Evolutionary conservation across 495 filamentous ascomycete genomes (phyloP).

Genomic region (Neurospora tetrasperma): DNA sequence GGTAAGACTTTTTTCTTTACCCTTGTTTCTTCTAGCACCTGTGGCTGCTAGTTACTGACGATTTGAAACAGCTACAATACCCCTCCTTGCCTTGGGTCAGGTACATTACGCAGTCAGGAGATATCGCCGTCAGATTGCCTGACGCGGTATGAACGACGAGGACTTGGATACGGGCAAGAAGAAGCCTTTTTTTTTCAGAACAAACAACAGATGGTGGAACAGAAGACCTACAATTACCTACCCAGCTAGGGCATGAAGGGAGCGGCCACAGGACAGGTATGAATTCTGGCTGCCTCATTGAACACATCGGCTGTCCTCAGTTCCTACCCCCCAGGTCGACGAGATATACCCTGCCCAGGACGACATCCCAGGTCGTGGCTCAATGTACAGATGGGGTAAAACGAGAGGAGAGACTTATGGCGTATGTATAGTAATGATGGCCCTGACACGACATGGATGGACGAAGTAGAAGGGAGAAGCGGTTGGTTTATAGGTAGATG

Average conservation of each 20-base stretch:
- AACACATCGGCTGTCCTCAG: too few species aligned
- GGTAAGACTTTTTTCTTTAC: slow-evolving; percentile 44
- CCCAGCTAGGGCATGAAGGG: too few species aligned
- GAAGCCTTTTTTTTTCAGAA: too few species aligned
- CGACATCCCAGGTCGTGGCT: not conserved
- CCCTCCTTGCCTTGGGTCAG: slow-evolving; percentile 97
- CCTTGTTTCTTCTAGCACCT: not conserved
- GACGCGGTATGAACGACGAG: slow-evolving; percentile 55
- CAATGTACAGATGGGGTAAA: not conserved
- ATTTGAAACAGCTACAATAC: slow-evolving; percentile 66
- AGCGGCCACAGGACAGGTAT: too few species aligned
- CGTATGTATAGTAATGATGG: not conserved
- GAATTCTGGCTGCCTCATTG: too few species aligned
- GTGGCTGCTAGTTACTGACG: not conserved
- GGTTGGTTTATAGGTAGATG: not conserved
- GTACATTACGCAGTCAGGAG: slow-evolving; percentile 95
- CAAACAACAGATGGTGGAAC: too few species aligned
- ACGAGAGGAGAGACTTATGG: not conserved
- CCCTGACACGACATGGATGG: not conserved
- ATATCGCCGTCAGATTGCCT: slow-evolving; percentile 86
- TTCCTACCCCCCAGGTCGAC: too few species aligned
- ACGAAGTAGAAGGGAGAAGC: not conserved
- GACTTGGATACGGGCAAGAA: not conserved
- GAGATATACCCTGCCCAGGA: too few species aligned
- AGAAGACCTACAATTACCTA: too few species aligned